Evolutionary conservation across 179 eudicot species (phyloP).

Genomic region (Corrigiola litoralis): DNA sequence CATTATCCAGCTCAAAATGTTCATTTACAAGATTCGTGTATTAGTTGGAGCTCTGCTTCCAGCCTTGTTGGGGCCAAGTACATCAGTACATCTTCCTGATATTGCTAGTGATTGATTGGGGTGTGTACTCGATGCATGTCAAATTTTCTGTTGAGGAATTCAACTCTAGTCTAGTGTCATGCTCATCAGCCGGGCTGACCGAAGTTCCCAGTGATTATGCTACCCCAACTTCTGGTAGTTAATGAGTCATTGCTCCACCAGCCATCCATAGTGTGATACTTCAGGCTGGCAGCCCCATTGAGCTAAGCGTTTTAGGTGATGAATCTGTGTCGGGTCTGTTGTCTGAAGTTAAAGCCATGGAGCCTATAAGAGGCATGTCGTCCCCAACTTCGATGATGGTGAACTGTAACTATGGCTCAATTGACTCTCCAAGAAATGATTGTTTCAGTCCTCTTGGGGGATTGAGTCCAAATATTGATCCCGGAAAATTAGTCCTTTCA

Average conservation of each 20-base stretch:
- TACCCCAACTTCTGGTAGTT: conserved; percentile 24
- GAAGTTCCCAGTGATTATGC: conserved; percentile 27
- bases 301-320: conserved; percentile 80
- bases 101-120: conserved; percentile 53
- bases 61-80: conserved; percentile 35
- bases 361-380: conserved; percentile 59
- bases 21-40: conserved; percentile 35
- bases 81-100: conserved; percentile 45
- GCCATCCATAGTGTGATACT: conserved; percentile 34
- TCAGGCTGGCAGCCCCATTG: conserved; percentile 85
- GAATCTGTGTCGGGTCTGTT: conserved; percentile 90
- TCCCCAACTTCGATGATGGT: conserved; percentile 70
- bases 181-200: conserved; percentile 37
- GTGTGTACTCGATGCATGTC: conserved; percentile 37
- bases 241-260: conserved; percentile 19
- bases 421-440: conserved; percentile 50
- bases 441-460: conserved; percentile 63
- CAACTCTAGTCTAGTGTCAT: conserved; percentile 38
- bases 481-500: conserved; percentile 42
- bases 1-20: conserved; percentile 23
- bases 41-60: conserved; percentile 38
- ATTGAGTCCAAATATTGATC: conserved; percentile 48
- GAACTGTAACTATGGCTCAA: conserved; percentile 58
- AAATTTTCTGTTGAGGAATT: conserved; percentile 45
- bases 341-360: conserved; percentile 98